Evolutionary conservation across 2,329 filamentous ascomycete genomes (phyloP).

Genomic region (Penicillium sclerotiorum): DNA sequence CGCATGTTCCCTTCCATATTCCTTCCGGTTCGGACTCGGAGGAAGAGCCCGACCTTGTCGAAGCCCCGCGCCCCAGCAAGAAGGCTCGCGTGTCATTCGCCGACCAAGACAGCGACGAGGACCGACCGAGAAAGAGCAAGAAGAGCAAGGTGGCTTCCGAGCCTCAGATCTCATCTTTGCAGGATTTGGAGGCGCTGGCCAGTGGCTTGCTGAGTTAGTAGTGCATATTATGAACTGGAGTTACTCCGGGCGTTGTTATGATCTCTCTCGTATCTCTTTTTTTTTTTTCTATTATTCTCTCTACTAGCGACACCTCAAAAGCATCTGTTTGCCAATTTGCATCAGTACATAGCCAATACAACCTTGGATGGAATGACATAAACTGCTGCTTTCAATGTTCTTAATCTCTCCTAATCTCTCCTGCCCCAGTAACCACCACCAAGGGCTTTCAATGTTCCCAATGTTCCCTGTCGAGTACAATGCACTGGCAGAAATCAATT

Average conservation of each 20-base stretch:
- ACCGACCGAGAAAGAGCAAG: constrained; percentile 30
- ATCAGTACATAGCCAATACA: neutral
- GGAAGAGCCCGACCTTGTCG: constrained; percentile 1
- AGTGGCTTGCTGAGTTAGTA: constrained; percentile 44
- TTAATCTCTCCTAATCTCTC: no score
- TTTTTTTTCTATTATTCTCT: constrained; percentile 15
- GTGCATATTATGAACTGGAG: constrained; percentile 8
- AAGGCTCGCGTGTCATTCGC: constrained; percentile 45
- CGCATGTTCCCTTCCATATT: constrained; percentile 25
- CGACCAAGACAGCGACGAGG: constrained; percentile 30
- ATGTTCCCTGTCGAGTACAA: no score
- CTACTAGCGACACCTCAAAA: constrained; percentile 7
- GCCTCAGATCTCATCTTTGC: constrained; percentile 47
- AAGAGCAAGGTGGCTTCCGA: constrained; percentile 21
- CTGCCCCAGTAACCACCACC: no score
- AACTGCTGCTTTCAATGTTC: no score
- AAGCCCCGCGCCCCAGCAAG: constrained; percentile 39
- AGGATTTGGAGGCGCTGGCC: constrained; percentile 51
- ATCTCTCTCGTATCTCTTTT: neutral
- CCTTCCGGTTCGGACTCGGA: constrained; percentile 28
- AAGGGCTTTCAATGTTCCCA: no score
- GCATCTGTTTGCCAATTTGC: constrained; percentile 1
- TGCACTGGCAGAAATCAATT: no score
- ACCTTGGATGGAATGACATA: neutral
- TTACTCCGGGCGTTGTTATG: neutral